Percentiles rank a stretch among this genome's conserved stretches.
Conservation (phyloP, 225 moss, liverwort and hornwort genomes). For the Climacium dendroides region DNA sequence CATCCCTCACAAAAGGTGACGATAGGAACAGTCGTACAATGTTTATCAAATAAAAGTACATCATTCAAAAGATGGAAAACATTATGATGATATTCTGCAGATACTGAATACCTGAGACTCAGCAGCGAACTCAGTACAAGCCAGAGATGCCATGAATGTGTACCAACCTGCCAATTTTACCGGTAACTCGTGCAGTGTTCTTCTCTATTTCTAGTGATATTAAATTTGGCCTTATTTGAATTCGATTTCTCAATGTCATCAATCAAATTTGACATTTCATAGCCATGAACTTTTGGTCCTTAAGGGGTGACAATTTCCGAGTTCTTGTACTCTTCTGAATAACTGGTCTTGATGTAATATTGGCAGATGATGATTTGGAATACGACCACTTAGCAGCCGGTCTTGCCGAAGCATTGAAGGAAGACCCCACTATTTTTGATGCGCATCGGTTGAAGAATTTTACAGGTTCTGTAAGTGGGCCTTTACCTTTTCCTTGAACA, state of each 20-base stretch:
- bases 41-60: background rate
- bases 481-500: background rate
- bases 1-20: background rate
- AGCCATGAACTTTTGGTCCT: background rate
- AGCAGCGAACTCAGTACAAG: background rate
- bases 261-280: background rate
- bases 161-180: slow-evolving; percentile 79
- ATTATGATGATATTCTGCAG: background rate
- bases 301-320: background rate
- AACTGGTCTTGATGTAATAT: background rate
- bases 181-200: slow-evolving; percentile 27
- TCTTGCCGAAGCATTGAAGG: slow-evolving; percentile 51
- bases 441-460: slow-evolving; percentile 46
- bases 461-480: slow-evolving; percentile 54
- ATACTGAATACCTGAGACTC: background rate
- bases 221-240: no score
- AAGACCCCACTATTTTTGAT: slow-evolving; percentile 65
- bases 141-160: background rate
- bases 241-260: background rate
- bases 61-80: background rate
- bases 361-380: slow-evolving; percentile 66
- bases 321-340: background rate
- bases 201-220: background rate
- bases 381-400: slow-evolving; percentile 86
- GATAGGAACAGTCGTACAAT: background rate